These are phyloP conservation scores for Verticillium longisporum DNA, from an alignment of 2,329 filamentous ascomycete species.

Conservation along the genomic window DNA sequence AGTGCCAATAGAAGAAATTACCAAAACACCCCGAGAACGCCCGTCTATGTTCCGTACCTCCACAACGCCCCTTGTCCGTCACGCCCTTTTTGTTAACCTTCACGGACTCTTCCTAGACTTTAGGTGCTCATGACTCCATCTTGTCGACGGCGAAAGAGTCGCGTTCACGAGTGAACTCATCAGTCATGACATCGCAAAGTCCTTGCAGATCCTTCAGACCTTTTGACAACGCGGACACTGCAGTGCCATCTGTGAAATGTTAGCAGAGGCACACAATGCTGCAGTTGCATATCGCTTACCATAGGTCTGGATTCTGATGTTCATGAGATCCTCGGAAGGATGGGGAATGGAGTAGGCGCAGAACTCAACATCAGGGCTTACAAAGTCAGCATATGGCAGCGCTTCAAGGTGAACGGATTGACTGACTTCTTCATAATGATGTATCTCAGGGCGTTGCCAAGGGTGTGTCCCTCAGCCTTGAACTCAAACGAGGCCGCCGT, in stretches of 20 bases:
- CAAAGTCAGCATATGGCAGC: conserved; percentile 1
- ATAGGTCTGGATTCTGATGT: conserved; percentile 93
- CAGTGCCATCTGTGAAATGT: conserved; percentile 58
- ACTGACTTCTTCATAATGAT: conserved; percentile 96
- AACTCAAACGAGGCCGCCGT: conserved; percentile 95
- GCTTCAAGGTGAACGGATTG: too few relatives aligned
- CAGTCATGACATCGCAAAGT: conserved; percentile 87
- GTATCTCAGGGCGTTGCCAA: conserved; percentile 89
- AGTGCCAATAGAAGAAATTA: conserved; percentile 3
- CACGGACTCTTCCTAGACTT: too few relatives aligned
- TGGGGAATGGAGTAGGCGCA: conserved; percentile 98
- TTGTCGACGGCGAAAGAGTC: conserved; percentile 42
- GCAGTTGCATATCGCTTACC: conserved; percentile 39
- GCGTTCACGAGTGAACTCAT: conserved; percentile 67
- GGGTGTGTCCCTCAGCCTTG: conserved; percentile 85
- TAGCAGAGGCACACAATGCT: conserved; percentile 5
- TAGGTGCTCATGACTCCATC: background rate
- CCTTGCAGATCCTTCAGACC: conserved; percentile 84
- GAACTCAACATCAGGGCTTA: conserved; percentile 90
- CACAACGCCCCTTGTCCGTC: background rate
- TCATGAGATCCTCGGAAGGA: conserved; percentile 94
- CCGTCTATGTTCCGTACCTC: conserved; percentile 6
- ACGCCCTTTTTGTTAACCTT: too few relatives aligned
- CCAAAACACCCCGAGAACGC: conserved; percentile 22
- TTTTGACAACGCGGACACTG: conserved; percentile 82